Conservation (phyloP, 2,329 filamentous ascomycete species). For the Emmonsiellopsis sp. region DNA sequence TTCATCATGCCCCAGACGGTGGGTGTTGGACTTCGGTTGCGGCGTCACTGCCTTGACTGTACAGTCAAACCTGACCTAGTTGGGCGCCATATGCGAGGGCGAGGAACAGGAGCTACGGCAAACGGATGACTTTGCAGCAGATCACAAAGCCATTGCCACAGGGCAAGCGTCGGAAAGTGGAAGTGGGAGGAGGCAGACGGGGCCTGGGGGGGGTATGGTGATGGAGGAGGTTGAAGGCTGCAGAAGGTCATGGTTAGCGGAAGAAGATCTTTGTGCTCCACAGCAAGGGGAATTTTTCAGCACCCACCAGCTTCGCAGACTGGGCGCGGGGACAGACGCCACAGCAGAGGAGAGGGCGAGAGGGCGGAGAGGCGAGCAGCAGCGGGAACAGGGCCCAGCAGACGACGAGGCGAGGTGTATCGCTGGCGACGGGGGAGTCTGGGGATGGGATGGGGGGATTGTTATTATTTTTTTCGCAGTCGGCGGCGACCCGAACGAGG, state of each 20-base stretch:
- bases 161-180: background rate
- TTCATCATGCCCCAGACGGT: slow-evolving; percentile 32
- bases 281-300: background rate
- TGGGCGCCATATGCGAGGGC: slow-evolving; percentile 29
- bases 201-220: background rate
- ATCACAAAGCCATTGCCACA: slow-evolving; percentile 27
- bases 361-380: too few relatives aligned
- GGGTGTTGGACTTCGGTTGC: slow-evolving; percentile 6
- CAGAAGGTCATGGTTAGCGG: background rate
- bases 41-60: slow-evolving; percentile 24
- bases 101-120: slow-evolving; percentile 13
- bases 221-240: background rate
- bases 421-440: too few relatives aligned
- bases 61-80: slow-evolving; percentile 30
- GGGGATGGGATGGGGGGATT: background rate
- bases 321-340: too few relatives aligned
- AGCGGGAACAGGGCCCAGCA: too few relatives aligned
- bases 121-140: slow-evolving; percentile 13
- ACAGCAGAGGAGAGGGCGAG: too few relatives aligned
- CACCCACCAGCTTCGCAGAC: background rate
- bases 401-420: too few relatives aligned
- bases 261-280: background rate
- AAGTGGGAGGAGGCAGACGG: background rate
- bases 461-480: background rate
- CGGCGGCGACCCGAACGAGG: background rate